Percentiles rank a stretch among this genome's conserved stretches.
Evolutionary conservation across 495 filamentous ascomycete species (phyloP).

Genomic region (Neurospora sp.): DNA sequence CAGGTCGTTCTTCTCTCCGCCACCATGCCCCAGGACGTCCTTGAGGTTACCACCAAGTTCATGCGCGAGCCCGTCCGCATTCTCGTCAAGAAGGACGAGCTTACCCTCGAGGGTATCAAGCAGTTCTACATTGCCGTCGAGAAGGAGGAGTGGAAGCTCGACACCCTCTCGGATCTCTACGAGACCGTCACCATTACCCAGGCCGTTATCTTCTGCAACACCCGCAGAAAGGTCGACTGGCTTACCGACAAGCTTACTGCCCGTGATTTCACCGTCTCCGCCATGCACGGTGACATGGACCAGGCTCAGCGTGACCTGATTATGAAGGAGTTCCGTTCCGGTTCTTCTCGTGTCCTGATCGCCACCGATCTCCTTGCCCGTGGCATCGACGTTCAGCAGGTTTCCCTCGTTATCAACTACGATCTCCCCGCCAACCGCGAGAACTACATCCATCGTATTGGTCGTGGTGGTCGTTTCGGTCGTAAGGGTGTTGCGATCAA

Average conservation of each 20-base stretch:
- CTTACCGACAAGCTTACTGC: conserved; percentile 97
- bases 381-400: conserved; percentile 98
- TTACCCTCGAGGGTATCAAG: conserved; percentile 96
- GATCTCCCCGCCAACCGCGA: conserved; percentile 97
- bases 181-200: conserved; percentile 98
- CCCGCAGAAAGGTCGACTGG: conserved; percentile 98
- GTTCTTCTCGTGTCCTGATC: conserved; percentile 93
- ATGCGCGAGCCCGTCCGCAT: conserved; percentile 99
- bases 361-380: conserved; percentile 95
- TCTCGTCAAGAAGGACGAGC: conserved; percentile 98
- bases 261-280: conserved; percentile 94
- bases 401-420: conserved; percentile 99
- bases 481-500: conserved; percentile 99
- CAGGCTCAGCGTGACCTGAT: conserved; percentile 96
- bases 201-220: conserved; percentile 99
- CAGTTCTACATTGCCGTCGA: conserved; percentile 99
- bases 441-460: conserved; percentile 99
- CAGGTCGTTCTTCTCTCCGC: conserved; percentile 97
- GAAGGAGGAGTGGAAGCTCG: conserved; percentile 99
- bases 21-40: conserved; percentile 93
- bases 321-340: conserved; percentile 98
- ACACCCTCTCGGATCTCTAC: conserved; percentile 98
- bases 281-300: conserved; percentile 99
- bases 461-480: conserved; percentile 89
- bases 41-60: conserved; percentile 99